Evolutionary conservation across 2,329 filamentous ascomycete genomes (phyloP).

Genomic region (Diaporthe humulicola): DNA sequence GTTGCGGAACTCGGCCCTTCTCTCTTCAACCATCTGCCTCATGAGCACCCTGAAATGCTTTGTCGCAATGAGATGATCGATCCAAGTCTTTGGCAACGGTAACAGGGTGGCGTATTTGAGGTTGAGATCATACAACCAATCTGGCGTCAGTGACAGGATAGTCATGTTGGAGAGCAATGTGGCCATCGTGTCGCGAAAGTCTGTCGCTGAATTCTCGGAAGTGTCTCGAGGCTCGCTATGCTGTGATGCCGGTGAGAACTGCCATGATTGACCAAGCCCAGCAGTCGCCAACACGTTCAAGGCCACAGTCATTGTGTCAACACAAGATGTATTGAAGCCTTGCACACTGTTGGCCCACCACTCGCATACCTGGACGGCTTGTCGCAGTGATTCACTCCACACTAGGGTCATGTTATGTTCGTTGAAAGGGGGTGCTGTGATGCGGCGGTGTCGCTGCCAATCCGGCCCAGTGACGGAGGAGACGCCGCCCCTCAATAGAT

Average conservation of each 20-base stretch:
- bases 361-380: not conserved
- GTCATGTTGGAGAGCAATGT: not conserved
- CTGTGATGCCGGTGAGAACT: not conserved
- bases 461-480: not conserved
- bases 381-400: slow-evolving; percentile 12
- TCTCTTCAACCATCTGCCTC: slow-evolving; percentile 10
- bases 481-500: not conserved
- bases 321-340: not conserved
- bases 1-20: not conserved
- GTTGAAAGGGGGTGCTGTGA: slow-evolving; percentile 25
- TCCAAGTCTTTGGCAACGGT: not conserved
- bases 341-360: not conserved
- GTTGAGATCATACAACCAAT: slow-evolving; percentile 6
- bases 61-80: not conserved
- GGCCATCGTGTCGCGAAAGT: slow-evolving; percentile 7
- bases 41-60: slow-evolving; percentile 3
- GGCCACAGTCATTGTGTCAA: slow-evolving; percentile 18
- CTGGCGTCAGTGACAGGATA: not conserved
- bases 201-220: not conserved
- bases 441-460: slow-evolving; percentile 29
- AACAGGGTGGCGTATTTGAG: not conserved
- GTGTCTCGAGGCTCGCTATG: not conserved
- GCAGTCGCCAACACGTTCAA: slow-evolving; percentile 21
- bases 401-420: slow-evolving; percentile 19
- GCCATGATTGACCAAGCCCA: not conserved